phyloP scores from a whole-genome alignment of 306 rosid species.

The Ammopiptanthus mongolicus region DNA sequence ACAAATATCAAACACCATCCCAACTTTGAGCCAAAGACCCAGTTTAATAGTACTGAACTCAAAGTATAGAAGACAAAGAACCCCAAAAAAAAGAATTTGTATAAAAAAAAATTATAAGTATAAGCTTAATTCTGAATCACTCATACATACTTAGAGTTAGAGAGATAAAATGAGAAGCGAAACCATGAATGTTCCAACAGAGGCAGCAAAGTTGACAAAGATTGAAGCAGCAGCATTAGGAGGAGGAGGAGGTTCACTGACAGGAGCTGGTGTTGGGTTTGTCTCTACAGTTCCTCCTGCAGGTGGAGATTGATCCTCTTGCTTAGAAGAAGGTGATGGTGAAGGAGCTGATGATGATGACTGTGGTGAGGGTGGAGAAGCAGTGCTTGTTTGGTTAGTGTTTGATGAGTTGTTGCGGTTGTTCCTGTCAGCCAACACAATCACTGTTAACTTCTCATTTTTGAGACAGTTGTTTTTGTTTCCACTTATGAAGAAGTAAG shows the following conservation, averaged over 20 bases:
- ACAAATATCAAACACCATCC: conserved; percentile 39
- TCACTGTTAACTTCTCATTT: conserved; percentile 65
- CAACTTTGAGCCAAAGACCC: conserved; percentile 31
- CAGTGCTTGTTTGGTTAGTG: conserved; percentile 22
- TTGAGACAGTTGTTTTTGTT: conserved; percentile 65
- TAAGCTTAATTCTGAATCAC: background rate
- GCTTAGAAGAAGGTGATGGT: conserved; percentile 13
- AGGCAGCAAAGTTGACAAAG: conserved; percentile 35
- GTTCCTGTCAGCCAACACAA: conserved; percentile 62
- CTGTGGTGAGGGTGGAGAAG: conserved; percentile 40
- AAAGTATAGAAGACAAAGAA: conserved; percentile 13
- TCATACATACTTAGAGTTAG: conserved; percentile 4
- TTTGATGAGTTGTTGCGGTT: conserved; percentile 15
- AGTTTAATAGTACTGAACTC: conserved; percentile 34
- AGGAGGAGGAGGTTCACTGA: conserved; percentile 44
- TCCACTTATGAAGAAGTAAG: conserved; percentile 80
- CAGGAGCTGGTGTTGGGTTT: conserved; percentile 57
- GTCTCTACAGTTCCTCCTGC: conserved; percentile 23
- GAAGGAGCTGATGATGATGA: conserved; percentile 25
- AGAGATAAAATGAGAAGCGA: conserved; percentile 40
- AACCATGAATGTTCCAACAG: conserved; percentile 58
- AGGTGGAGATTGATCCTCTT: conserved; percentile 29
- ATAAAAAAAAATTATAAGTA: background rate
- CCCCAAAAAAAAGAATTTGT: background rate
- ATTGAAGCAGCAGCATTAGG: conserved; percentile 51